A percentile compares a stretch with the other conserved stretches of the same genome.
These are phyloP conservation scores for Henningerozyma blattae DNA, from an alignment of 805 yeast genomes.

Conservation along the genomic window DNA sequence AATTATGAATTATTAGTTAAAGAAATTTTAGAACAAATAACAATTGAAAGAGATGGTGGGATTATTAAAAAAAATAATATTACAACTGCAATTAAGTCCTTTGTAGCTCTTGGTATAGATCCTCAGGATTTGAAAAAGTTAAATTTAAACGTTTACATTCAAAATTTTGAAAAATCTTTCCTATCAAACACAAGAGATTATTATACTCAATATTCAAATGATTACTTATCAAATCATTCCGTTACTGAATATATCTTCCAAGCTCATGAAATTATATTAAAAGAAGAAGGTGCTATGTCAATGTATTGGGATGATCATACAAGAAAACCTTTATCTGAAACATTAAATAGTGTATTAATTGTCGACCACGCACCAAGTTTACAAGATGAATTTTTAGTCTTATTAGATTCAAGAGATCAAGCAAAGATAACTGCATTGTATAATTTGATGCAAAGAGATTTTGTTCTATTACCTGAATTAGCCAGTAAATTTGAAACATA, in stretches of 20 bases:
- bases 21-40: conserved; percentile 68
- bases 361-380: conserved; percentile 64
- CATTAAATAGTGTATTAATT: conserved; percentile 66
- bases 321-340: conserved; percentile 60
- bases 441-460: conserved; percentile 63
- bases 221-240: conserved; percentile 57
- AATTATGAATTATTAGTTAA: conserved; percentile 47
- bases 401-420: conserved; percentile 51
- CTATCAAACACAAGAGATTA: conserved; percentile 50
- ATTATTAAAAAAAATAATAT: conserved; percentile 55
- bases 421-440: conserved; percentile 70
- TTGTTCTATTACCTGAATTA: conserved; percentile 65
- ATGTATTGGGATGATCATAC: conserved; percentile 80
- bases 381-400: conserved; percentile 62
- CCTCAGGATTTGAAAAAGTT: conserved; percentile 79
- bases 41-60: conserved; percentile 67
- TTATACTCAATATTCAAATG: conserved; percentile 46
- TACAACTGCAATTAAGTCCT: conserved; percentile 68
- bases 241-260: conserved; percentile 85
- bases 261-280: conserved; percentile 71
- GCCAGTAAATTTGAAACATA: conserved; percentile 62
- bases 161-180: conserved; percentile 67
- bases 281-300: conserved; percentile 70
- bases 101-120: conserved; percentile 85
- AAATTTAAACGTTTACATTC: conserved; percentile 69